phyloP scores from a whole-genome alignment of 805 yeast species.

The Pichia manshurica region DNA sequence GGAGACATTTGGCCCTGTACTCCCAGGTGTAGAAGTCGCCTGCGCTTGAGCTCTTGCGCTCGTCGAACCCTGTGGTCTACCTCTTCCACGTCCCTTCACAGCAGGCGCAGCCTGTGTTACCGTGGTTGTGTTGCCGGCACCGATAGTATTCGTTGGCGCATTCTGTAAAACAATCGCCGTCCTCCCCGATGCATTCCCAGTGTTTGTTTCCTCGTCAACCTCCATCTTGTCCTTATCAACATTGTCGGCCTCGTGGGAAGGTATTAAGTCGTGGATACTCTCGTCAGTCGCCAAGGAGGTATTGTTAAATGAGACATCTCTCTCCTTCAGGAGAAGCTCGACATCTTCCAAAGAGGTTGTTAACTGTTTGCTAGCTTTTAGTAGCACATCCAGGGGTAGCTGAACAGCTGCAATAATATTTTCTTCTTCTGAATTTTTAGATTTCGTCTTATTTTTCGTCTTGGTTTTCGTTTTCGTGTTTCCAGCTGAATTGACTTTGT shows the following conservation, averaged over 20 bases:
- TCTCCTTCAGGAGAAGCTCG: neutral
- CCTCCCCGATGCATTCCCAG: neutral
- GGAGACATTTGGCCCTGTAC: neutral
- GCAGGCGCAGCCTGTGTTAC: neutral
- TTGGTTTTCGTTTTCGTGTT: neutral
- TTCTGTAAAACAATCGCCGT: neutral
- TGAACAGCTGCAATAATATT: neutral
- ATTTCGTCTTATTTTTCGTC: neutral
- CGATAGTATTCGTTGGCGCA: neutral
- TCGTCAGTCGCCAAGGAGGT: neutral
- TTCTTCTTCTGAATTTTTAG: neutral
- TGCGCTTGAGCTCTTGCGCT: neutral
- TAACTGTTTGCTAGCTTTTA: neutral
- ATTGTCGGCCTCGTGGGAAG: neutral
- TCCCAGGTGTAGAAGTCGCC: neutral
- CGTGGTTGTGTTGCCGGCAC: neutral
- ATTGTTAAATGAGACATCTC: neutral
- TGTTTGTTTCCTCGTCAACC: neutral
- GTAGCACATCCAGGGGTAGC: neutral
- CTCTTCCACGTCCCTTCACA: conserved; percentile 2
- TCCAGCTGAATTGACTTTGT: neutral
- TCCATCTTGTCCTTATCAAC: neutral
- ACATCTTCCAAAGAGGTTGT: neutral
- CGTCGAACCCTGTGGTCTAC: conserved; percentile 3
- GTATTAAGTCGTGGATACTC: neutral